Evolutionary conservation across 176 grass and related monocot genomes (phyloP).

Genomic region (Areca catechu): DNA sequence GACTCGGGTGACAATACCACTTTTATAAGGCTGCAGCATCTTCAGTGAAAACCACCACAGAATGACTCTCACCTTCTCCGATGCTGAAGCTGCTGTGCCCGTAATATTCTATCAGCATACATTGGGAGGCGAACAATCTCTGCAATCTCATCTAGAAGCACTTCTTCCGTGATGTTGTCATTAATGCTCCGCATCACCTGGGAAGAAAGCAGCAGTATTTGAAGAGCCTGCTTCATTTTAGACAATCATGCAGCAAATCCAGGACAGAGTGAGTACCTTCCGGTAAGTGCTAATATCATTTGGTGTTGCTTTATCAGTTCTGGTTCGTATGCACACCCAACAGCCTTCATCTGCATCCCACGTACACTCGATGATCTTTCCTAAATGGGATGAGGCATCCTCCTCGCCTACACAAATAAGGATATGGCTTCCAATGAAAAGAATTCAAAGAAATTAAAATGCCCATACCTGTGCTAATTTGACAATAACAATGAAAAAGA

Average conservation of each 20-base stretch:
- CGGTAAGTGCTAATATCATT: slow-evolving; percentile 77
- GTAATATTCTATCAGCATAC: slow-evolving; percentile 64
- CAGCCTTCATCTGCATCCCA: slow-evolving; percentile 41
- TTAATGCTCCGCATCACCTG: slow-evolving; percentile 92
- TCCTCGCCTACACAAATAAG: slow-evolving; percentile 33
- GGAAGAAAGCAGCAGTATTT: not conserved
- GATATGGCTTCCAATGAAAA: not conserved
- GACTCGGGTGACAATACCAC: no score
- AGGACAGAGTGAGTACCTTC: slow-evolving; percentile 25
- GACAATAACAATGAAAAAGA: no score
- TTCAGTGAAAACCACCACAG: no score
- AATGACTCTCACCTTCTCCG: slow-evolving; percentile 8
- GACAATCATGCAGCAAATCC: no score
- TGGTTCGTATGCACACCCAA: slow-evolving; percentile 61
- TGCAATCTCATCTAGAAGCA: slow-evolving; percentile 60
- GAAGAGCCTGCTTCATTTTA: no score
- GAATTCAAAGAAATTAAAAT: slow-evolving; percentile 2
- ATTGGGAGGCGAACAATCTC: slow-evolving; percentile 68
- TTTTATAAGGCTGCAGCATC: no score
- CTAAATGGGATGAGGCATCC: slow-evolving; percentile 28
- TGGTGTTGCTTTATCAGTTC: slow-evolving; percentile 55
- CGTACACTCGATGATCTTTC: slow-evolving; percentile 63
- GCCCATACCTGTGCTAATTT: no score
- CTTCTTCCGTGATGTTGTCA: slow-evolving; percentile 81
- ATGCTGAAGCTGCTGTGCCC: slow-evolving; percentile 29